phyloP scores from a whole-genome alignment of 2,329 filamentous ascomycete species.

The Anisogramma anomala region DNA sequence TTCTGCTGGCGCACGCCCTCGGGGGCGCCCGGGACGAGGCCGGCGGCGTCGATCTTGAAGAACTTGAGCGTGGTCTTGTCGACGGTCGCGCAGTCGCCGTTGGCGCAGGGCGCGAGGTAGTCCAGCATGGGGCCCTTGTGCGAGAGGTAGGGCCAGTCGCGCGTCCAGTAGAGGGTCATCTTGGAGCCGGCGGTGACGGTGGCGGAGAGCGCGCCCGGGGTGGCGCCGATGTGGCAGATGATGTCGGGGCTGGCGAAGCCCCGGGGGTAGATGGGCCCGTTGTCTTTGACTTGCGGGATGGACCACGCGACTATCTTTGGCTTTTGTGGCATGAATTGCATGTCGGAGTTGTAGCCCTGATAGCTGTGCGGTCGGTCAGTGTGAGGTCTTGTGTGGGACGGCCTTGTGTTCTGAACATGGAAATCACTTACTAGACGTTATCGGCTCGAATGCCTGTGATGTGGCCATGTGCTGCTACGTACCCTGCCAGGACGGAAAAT shows the following conservation, averaged over 20 bases:
- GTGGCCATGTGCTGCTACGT: background rate
- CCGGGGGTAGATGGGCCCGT: conserved; percentile 19
- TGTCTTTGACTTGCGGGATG: conserved; percentile 21
- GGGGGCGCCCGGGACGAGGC: conserved; percentile 21
- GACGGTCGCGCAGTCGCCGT: conserved; percentile 23
- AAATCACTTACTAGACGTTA: background rate
- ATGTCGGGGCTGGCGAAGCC: conserved; percentile 20
- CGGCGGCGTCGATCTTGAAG: conserved; percentile 25
- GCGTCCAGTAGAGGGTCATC: conserved; percentile 20
- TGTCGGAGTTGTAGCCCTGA: conserved; percentile 21
- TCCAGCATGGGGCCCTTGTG: conserved; percentile 27
- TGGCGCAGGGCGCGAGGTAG: conserved; percentile 25
- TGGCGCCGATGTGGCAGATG: conserved; percentile 21
- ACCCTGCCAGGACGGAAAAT: background rate
- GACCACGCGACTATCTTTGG: conserved; percentile 22
- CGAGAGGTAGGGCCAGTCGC: conserved; percentile 20
- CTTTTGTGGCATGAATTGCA: conserved; percentile 19
- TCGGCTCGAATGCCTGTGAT: conserved; percentile 4
- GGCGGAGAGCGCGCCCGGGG: conserved; percentile 19
- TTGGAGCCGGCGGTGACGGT: conserved; percentile 20
- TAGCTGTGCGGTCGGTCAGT: conserved; percentile 21
- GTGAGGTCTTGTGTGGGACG: background rate
- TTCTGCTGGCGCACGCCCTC: no score
- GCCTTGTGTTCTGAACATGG: background rate
- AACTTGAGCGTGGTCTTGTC: conserved; percentile 25